phyloP scores from a whole-genome alignment of 768 basidiomycete genomes.

The Naematelia encephala region DNA sequence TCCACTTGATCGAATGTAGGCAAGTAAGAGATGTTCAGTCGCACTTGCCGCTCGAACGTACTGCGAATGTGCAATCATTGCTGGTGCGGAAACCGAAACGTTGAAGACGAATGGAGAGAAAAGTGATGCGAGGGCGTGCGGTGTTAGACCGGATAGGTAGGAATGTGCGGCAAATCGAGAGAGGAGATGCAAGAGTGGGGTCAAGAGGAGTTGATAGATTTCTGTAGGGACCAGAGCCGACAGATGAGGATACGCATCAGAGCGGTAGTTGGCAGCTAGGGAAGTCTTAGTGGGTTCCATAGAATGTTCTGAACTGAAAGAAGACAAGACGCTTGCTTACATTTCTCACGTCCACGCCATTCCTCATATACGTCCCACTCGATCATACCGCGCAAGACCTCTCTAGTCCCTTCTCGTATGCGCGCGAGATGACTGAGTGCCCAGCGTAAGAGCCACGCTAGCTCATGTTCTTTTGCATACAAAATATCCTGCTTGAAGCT shows the following conservation, averaged over 20 bases:
- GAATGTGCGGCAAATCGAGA: slow-evolving; percentile 79
- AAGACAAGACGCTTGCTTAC: slow-evolving; percentile 54
- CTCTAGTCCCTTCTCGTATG: slow-evolving; percentile 52
- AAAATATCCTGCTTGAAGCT: slow-evolving; percentile 60
- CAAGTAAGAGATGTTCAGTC: slow-evolving; percentile 86
- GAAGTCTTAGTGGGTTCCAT: slow-evolving; percentile 13
- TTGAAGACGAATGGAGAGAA: slow-evolving; percentile 90
- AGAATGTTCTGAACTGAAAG: neutral
- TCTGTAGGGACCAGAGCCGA: slow-evolving; percentile 50
- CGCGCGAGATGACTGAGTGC: slow-evolving; percentile 75
- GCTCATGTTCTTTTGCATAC: slow-evolving; percentile 79
- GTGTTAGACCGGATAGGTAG: slow-evolving; percentile 80
- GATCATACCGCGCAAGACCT: slow-evolving; percentile 60
- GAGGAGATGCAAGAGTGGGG: slow-evolving; percentile 72
- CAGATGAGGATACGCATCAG: slow-evolving; percentile 69
- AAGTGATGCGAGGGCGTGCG: slow-evolving; percentile 79
- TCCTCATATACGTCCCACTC: slow-evolving; percentile 78
- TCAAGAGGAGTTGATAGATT: slow-evolving; percentile 22
- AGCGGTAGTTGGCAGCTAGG: slow-evolving; percentile 64
- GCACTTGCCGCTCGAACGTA: slow-evolving; percentile 82
- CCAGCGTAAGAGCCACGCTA: slow-evolving; percentile 92
- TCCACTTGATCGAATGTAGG: slow-evolving; percentile 81
- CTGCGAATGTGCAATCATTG: slow-evolving; percentile 59
- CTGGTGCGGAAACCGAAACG: slow-evolving; percentile 51
- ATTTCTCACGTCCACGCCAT: slow-evolving; percentile 77